These are phyloP conservation scores for Fusarium circinatum DNA, from an alignment of 2,329 filamentous ascomycete genomes.

Conservation along the genomic window DNA sequence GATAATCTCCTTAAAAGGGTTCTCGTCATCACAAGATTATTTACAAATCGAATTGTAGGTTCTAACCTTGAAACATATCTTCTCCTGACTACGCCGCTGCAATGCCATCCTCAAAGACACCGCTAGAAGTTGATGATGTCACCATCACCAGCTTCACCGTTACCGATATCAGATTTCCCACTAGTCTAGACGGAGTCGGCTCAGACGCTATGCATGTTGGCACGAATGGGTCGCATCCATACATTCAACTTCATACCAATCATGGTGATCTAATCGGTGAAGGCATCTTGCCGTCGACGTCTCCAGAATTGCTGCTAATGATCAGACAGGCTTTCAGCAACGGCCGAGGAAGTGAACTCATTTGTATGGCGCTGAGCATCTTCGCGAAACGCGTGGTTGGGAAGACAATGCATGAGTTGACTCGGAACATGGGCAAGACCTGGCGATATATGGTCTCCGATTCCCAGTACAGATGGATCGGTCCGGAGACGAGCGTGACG, in stretches of 20 bases:
- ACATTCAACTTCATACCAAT: neutral
- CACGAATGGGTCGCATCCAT: neutral
- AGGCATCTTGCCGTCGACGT: neutral
- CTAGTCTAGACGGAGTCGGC: neutral
- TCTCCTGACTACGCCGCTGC: neutral
- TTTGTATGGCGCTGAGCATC: neutral
- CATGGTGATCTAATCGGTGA: neutral
- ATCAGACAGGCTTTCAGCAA: neutral
- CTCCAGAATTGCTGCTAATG: neutral
- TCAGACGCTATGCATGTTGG: neutral
- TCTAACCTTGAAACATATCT: neutral
- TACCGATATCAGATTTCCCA: neutral
- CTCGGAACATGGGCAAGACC: neutral
- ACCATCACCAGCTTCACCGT: neutral
- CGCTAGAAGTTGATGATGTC: neutral
- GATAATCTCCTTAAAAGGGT: neutral
- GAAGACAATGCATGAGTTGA: neutral
- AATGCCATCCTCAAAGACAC: neutral
- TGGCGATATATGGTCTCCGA: neutral
- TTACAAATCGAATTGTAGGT: neutral
- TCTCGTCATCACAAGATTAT: neutral
- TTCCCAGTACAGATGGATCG: neutral
- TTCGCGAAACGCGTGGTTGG: neutral
- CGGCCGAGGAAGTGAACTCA: neutral
- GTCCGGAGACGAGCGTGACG: neutral